Percentiles rank a stretch among this genome's conserved stretches.
These are phyloP conservation scores for Leccinum holopus DNA, from an alignment of 1,284 basidiomycete species.

Conservation along the genomic window DNA sequence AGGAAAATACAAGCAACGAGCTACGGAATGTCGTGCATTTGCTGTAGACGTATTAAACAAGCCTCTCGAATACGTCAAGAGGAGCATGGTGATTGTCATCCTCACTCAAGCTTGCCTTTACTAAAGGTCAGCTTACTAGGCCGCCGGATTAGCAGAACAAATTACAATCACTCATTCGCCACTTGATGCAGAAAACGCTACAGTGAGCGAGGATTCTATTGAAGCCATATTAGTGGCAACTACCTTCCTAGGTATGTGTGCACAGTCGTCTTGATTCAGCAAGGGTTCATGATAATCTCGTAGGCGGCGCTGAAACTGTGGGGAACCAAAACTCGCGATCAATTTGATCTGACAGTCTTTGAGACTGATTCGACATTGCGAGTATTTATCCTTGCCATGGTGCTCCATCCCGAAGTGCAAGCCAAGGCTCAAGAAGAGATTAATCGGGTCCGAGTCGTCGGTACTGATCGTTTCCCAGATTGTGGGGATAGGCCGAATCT, in stretches of 20 bases:
- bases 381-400: slow-evolving; percentile 32
- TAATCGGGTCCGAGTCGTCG: slow-evolving; percentile 23
- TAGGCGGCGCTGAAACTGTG: slow-evolving; percentile 33
- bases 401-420: slow-evolving; percentile 31
- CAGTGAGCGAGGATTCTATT: slow-evolving; percentile 13
- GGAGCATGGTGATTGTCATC: slow-evolving; percentile 29
- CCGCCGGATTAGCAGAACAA: slow-evolving; percentile 18
- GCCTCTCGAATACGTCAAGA: slow-evolving; percentile 33
- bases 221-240: slow-evolving; percentile 26
- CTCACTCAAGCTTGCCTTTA: not conserved
- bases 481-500: slow-evolving; percentile 25
- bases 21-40: slow-evolving; percentile 26
- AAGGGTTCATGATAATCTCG: not conserved
- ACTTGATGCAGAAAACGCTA: slow-evolving; percentile 6
- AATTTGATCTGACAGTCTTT: not conserved
- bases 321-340: not conserved
- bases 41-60: slow-evolving; percentile 28
- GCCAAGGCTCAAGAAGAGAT: slow-evolving; percentile 30
- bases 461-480: slow-evolving; percentile 25
- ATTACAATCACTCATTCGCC: slow-evolving; percentile 21
- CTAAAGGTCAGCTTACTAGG: slow-evolving; percentile 11
- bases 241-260: slow-evolving; percentile 25
- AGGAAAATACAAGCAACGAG: slow-evolving; percentile 28
- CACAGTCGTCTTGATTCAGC: not conserved
- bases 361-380: slow-evolving; percentile 19